These are phyloP conservation scores for Chlamydomonas schloesseri DNA, from an alignment of 139 green algal genomes.

Conservation along the genomic window DNA sequence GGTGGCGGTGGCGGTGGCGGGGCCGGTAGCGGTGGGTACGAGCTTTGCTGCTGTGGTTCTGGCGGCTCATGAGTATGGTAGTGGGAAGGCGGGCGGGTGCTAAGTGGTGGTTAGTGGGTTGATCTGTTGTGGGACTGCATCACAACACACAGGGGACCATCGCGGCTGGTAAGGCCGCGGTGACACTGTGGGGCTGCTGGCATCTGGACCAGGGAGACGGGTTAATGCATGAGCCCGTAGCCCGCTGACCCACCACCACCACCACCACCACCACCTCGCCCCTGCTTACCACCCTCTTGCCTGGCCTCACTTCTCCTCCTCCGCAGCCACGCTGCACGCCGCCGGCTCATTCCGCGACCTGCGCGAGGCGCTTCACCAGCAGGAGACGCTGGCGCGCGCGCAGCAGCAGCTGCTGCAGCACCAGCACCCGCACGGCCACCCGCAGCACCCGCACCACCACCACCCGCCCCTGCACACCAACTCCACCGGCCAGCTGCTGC, in stretches of 20 bases:
- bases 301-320: background rate
- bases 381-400: slow-evolving; percentile 14
- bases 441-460: background rate
- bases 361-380: slow-evolving; percentile 41
- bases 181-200: too few species aligned
- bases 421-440: background rate
- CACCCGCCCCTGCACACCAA: background rate
- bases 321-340: slow-evolving; percentile 3
- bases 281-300: background rate
- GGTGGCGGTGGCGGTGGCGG: too few species aligned
- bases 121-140: background rate
- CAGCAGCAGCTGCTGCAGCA: slow-evolving; percentile 2
- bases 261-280: too few species aligned
- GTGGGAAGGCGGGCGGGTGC: background rate
- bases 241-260: too few species aligned
- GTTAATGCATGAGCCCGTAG: too few species aligned
- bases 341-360: slow-evolving; percentile 18
- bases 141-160: too few species aligned
- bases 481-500: background rate
- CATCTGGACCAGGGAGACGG: too few species aligned
- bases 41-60: too few species aligned
- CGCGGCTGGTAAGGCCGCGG: too few species aligned
- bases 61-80: too few species aligned
- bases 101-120: background rate
- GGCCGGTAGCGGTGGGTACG: too few species aligned